These are phyloP conservation scores for Colletotrichum sp. DNA, from an alignment of 2,329 filamentous ascomycete species.

Conservation along the genomic window DNA sequence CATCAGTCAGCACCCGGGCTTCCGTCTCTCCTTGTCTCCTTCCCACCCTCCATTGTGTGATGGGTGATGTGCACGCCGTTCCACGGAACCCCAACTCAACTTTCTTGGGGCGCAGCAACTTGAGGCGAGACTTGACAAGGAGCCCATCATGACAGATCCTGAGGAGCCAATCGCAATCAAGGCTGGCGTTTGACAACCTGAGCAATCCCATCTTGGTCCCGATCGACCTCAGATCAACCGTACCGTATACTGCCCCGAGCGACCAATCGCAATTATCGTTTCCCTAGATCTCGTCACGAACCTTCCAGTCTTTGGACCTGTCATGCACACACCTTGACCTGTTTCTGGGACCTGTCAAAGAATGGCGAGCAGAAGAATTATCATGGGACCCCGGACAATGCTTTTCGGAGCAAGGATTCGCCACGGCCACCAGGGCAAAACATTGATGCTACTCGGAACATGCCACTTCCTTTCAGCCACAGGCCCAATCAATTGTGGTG, in stretches of 20 bases:
- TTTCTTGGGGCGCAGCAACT: constrained; percentile 20
- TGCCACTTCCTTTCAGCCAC: constrained; percentile 19
- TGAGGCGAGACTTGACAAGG: constrained; percentile 21
- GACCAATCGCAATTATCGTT: constrained; percentile 26
- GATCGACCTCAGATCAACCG: constrained; percentile 23
- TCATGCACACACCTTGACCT: constrained; percentile 14
- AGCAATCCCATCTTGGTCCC: constrained; percentile 23
- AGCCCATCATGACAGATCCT: constrained; percentile 28
- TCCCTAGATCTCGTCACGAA: constrained; percentile 20
- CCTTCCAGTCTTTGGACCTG: constrained; percentile 13
- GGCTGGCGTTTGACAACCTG: constrained; percentile 25
- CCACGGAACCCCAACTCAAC: constrained; percentile 19
- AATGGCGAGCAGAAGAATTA: background rate
- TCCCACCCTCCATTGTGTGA: constrained; percentile 6
- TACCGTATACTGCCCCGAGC: constrained; percentile 20
- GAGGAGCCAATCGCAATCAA: constrained; percentile 38
- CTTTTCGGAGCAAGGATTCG: constrained; percentile 10
- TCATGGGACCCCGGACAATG: constrained; percentile 4
- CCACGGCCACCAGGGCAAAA: constrained; percentile 19
- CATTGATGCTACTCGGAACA: constrained; percentile 21
- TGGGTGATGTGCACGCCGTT: constrained; percentile 17
- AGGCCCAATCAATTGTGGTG: constrained; percentile 13
- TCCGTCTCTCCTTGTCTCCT: constrained; percentile 14
- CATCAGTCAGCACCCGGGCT: constrained; percentile 20
- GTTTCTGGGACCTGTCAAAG: constrained; percentile 21